A percentile compares a stretch with the other conserved stretches of the same genome.
phyloP scores from a whole-genome alignment of 164 flowering plant species.

The Liriodendron chinense region DNA sequence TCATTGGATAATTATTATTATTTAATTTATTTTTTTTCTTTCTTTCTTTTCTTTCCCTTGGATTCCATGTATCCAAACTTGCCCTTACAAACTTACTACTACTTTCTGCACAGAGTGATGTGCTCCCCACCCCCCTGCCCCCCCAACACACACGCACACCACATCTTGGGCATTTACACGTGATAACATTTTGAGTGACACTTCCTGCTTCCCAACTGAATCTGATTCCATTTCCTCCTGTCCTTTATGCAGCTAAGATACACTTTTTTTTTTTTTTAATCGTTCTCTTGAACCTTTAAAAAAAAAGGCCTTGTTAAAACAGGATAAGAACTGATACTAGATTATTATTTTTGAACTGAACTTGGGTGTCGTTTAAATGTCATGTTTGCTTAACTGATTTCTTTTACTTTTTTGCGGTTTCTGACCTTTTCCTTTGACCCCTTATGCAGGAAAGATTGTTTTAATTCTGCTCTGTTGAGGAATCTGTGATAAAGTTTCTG shows the following conservation, averaged over 20 bases:
- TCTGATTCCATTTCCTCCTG: neutral
- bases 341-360: neutral
- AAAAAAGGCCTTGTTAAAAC: too few relatives aligned
- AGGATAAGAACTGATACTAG: neutral
- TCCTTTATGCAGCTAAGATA: neutral
- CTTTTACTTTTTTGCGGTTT: neutral
- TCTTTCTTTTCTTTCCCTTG: too few relatives aligned
- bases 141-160: too few relatives aligned
- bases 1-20: too few relatives aligned
- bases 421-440: neutral
- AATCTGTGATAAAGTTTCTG: slow-evolving; percentile 1
- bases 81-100: too few relatives aligned
- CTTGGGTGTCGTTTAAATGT: neutral
- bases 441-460: slow-evolving; percentile 7
- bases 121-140: neutral
- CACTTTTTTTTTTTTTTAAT: too few relatives aligned
- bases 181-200: too few relatives aligned
- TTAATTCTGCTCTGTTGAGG: neutral
- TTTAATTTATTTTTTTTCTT: too few relatives aligned
- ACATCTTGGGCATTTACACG: neutral
- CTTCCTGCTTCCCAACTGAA: neutral
- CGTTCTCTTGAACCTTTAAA: neutral
- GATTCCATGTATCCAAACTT: too few relatives aligned
- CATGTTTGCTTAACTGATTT: neutral
- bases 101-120: too few relatives aligned